Conservation (phyloP, 164 flowering plant genomes). For the Warburgia ugandensis region DNA sequence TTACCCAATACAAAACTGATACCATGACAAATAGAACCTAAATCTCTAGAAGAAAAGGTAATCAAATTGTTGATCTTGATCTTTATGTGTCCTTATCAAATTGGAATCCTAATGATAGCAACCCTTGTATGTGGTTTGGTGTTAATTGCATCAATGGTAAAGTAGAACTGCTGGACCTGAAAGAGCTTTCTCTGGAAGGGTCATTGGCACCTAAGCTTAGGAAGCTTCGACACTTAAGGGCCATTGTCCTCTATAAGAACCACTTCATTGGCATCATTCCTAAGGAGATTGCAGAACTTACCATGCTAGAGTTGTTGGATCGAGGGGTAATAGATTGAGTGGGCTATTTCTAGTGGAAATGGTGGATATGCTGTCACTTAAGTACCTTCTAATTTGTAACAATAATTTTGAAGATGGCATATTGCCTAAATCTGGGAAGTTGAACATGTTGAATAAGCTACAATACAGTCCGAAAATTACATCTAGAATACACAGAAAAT, state of each 20-base stretch:
- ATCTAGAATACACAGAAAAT: conserved; percentile 42
- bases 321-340: conserved; percentile 51
- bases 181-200: too few species aligned
- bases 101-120: too few species aligned
- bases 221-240: too few species aligned
- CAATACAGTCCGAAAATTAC: conserved; percentile 42
- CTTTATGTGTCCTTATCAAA: too few species aligned
- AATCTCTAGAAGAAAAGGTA: too few species aligned
- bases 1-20: too few species aligned
- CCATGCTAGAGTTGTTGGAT: conserved; percentile 53
- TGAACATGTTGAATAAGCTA: conserved; percentile 33
- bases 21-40: too few species aligned
- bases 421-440: conserved; percentile 35
- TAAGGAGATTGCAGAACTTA: conserved; percentile 49
- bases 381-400: conserved; percentile 49
- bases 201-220: too few species aligned
- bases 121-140: too few species aligned
- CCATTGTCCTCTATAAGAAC: conserved; percentile 55
- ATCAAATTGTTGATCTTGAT: too few species aligned
- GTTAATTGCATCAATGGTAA: too few species aligned
- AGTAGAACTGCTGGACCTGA: too few species aligned
- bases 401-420: conserved; percentile 53
- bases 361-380: conserved; percentile 37
- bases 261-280: conserved; percentile 62
- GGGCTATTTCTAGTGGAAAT: conserved; percentile 62